Evolutionary conservation across 768 basidiomycete species (phyloP).

Genomic region (Lactarius evosmus): DNA sequence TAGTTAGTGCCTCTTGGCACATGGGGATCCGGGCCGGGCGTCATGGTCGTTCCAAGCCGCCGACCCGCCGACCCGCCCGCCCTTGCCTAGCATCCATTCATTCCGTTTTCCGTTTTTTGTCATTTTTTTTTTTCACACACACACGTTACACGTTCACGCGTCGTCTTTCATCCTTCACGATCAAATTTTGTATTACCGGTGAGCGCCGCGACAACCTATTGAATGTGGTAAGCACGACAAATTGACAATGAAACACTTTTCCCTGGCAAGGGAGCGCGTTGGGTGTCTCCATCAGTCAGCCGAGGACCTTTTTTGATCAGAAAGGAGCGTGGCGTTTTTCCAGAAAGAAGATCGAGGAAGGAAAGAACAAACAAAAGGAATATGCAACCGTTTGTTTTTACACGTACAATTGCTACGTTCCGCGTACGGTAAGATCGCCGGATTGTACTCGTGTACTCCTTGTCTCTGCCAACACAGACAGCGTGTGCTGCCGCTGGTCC

Average conservation of each 20-base stretch:
- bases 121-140: too few relatives aligned
- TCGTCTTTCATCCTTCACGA: not conserved
- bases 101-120: not conserved
- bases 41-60: too few relatives aligned
- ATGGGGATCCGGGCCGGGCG: constrained; percentile 7
- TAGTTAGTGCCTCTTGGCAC: not conserved
- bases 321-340: constrained; percentile 11
- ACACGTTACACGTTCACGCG: not conserved
- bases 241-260: constrained; percentile 10
- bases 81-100: not conserved
- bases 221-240: constrained; percentile 15
- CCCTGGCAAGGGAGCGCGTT: not conserved
- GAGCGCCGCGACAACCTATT: not conserved
- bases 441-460: not conserved
- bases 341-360: constrained; percentile 3
- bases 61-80: not conserved
- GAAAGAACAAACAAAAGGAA: not conserved
- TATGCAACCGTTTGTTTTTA: not conserved
- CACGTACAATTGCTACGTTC: not conserved
- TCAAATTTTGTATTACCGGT: not conserved
- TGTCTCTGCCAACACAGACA: too few relatives aligned
- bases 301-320: constrained; percentile 13
- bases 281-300: too few relatives aligned
- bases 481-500: not conserved
- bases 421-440: not conserved